Evolutionary conservation across 164 flowering plant species (phyloP).

Genomic region (Vitis labrusca): DNA sequence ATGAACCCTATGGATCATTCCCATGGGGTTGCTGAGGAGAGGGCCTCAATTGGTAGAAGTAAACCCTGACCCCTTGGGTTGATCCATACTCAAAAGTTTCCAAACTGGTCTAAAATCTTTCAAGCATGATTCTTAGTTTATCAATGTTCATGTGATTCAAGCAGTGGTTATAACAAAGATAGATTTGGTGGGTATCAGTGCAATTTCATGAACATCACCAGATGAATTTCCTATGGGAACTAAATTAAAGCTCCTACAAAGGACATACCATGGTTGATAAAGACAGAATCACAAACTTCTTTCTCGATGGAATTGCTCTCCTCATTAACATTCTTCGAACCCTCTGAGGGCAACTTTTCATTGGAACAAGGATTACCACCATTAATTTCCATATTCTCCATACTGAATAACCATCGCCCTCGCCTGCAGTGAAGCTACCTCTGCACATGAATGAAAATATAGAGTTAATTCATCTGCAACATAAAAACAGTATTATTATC

Average conservation of each 20-base stretch:
- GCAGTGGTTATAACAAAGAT: neutral
- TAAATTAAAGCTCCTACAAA: neutral
- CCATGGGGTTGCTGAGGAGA: too few species aligned
- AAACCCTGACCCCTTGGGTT: too few species aligned
- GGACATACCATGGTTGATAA: conserved; percentile 34
- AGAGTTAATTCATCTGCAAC: conserved; percentile 1
- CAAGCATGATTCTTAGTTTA: neutral
- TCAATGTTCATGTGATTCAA: neutral
- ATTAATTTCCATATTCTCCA: conserved; percentile 24
- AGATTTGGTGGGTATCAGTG: neutral
- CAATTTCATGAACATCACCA: neutral
- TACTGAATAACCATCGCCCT: conserved; percentile 17
- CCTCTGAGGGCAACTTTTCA: conserved; percentile 13
- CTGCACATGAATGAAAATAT: neutral
- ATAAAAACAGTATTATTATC: neutral
- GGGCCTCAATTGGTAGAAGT: too few species aligned
- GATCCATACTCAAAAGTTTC: neutral
- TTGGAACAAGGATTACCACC: conserved; percentile 16
- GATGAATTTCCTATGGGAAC: neutral
- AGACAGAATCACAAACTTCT: conserved; percentile 8
- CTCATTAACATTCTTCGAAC: conserved; percentile 8
- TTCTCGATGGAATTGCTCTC: conserved; percentile 20
- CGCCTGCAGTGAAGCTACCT: neutral
- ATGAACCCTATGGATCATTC: too few species aligned
- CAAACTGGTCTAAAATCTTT: neutral